These are phyloP conservation scores for Lachnellula hyalina DNA, from an alignment of 2,329 filamentous ascomycete genomes.

Conservation along the genomic window DNA sequence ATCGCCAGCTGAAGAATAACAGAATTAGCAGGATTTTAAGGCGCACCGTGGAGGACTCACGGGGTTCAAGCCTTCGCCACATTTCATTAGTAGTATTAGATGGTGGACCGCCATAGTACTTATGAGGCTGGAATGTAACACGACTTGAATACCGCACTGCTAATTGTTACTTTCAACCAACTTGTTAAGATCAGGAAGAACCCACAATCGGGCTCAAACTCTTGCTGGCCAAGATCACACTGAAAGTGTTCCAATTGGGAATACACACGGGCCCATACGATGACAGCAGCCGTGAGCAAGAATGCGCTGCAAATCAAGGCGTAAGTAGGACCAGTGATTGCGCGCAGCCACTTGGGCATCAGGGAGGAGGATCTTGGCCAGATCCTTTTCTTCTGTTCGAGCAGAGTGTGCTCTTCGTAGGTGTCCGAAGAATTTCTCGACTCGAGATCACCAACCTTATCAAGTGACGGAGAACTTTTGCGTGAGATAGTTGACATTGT, in stretches of 20 bases:
- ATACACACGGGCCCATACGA: neutral
- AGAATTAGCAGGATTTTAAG: neutral
- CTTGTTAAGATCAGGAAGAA: neutral
- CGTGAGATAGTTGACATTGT: neutral
- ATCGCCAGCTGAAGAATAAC: neutral
- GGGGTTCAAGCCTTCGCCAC: neutral
- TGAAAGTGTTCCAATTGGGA: neutral
- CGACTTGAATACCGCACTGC: neutral
- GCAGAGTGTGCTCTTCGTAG: neutral
- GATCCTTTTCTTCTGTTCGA: neutral
- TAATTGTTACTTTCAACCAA: neutral
- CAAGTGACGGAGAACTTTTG: neutral
- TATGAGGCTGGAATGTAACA: neutral
- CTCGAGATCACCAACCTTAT: neutral
- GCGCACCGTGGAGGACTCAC: neutral
- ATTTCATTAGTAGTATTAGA: neutral
- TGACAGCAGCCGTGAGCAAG: neutral
- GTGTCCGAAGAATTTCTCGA: neutral
- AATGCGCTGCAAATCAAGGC: neutral
- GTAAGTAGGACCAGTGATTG: neutral
- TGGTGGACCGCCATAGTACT: neutral
- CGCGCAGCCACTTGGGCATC: neutral
- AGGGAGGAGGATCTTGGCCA: neutral
- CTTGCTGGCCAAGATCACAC: neutral
- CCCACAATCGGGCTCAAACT: neutral